Percentiles rank a stretch among this genome's conserved stretches.
Conservation (phyloP, 2,329 filamentous ascomycete species). For the Metarhizium humberi region DNA sequence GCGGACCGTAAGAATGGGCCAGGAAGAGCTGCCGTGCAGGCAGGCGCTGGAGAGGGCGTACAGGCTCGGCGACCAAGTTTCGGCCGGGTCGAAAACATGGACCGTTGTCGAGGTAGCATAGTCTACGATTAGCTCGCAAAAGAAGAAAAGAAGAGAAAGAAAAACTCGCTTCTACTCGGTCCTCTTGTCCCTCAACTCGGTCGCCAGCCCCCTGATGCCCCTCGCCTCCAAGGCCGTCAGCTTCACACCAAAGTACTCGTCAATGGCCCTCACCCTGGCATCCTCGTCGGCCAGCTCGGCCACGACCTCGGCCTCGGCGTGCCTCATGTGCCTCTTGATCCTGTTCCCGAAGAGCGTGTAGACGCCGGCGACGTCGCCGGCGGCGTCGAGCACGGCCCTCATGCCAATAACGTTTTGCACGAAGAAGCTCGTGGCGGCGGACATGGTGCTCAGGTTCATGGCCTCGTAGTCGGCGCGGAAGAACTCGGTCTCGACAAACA, state of each 20-base stretch:
- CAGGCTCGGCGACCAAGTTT: slow-evolving; percentile 2
- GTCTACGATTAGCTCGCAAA: neutral
- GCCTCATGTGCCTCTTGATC: slow-evolving; percentile 32
- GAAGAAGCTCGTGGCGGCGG: slow-evolving; percentile 26
- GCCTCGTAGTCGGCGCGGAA: slow-evolving; percentile 35
- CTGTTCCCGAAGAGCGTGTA: slow-evolving; percentile 33
- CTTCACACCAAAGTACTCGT: slow-evolving; percentile 39
- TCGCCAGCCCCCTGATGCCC: slow-evolving; percentile 34
- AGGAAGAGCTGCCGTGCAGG: slow-evolving; percentile 24
- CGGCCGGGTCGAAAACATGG: slow-evolving; percentile 5
- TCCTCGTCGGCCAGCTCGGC: slow-evolving; percentile 34
- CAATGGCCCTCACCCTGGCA: slow-evolving; percentile 37
- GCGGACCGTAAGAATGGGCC: slow-evolving; percentile 28
- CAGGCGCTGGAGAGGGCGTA: slow-evolving; percentile 6
- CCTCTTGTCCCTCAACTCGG: slow-evolving; percentile 8
- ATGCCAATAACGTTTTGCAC: slow-evolving; percentile 26
- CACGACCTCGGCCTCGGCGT: slow-evolving; percentile 24
- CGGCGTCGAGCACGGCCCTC: slow-evolving; percentile 17
- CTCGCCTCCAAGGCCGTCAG: slow-evolving; percentile 35
- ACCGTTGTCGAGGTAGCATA: slow-evolving; percentile 8
- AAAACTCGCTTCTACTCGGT: no score
- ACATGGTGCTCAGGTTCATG: slow-evolving; percentile 32
- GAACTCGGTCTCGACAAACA: slow-evolving; percentile 41
- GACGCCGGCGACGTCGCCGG: slow-evolving; percentile 21
- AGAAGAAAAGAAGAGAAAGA: no score